A percentile compares a stretch with the other conserved stretches of the same genome.
Evolutionary conservation across 306 rosid species (phyloP).

Genomic region (Dryas octopetala): DNA sequence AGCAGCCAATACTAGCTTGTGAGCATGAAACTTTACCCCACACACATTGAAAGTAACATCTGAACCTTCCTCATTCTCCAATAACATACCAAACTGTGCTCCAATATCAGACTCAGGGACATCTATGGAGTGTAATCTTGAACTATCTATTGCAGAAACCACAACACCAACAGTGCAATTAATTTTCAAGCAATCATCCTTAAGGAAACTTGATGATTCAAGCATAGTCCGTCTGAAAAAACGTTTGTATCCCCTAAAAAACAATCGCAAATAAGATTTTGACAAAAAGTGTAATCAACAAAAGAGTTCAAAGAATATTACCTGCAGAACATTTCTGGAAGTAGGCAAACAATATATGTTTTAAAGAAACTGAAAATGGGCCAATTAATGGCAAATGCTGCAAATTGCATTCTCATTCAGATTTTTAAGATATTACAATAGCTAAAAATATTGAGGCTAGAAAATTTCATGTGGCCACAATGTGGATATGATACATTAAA

Average conservation of each 20-base stretch:
- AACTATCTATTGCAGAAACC: slow-evolving; percentile 82
- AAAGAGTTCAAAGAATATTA: background rate
- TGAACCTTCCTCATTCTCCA: slow-evolving; percentile 86
- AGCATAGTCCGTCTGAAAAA: slow-evolving; percentile 84
- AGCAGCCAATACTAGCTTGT: slow-evolving; percentile 88
- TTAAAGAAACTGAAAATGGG: too few species aligned
- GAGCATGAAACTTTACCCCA: slow-evolving; percentile 87
- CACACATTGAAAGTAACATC: slow-evolving; percentile 77
- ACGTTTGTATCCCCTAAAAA: slow-evolving; percentile 87
- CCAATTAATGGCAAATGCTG: too few species aligned
- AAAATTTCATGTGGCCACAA: background rate
- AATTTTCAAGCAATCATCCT: slow-evolving; percentile 94
- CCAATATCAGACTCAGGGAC: slow-evolving; percentile 95
- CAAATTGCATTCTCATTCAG: background rate
- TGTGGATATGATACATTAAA: background rate
- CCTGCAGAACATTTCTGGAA: background rate
- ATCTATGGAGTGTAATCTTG: slow-evolving; percentile 69
- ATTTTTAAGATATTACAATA: background rate
- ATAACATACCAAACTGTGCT: slow-evolving; percentile 61
- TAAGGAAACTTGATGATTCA: slow-evolving; percentile 73
- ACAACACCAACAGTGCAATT: slow-evolving; percentile 99
- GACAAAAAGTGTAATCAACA: background rate
- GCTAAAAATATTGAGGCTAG: background rate
- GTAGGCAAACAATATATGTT: background rate
- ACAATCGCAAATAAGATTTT: slow-evolving; percentile 14